phyloP scores from a whole-genome alignment of 2,329 filamentous ascomycete genomes.

The Aspergillus arachidicola region DNA sequence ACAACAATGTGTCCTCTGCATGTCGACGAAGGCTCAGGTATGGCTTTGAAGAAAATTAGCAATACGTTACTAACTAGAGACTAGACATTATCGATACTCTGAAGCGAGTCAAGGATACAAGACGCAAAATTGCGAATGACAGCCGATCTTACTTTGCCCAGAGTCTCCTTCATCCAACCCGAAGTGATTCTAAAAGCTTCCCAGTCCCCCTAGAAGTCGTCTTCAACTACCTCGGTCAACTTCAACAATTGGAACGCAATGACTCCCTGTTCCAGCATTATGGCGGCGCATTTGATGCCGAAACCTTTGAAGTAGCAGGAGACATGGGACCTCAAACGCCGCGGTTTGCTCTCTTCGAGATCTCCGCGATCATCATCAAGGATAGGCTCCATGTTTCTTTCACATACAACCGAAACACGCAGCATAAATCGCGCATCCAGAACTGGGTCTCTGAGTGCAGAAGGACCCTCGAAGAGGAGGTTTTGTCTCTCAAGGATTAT shows the following conservation, averaged over 20 bases:
- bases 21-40: constrained; percentile 32
- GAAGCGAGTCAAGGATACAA: constrained; percentile 42
- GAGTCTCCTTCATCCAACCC: constrained; percentile 29
- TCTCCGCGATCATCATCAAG: constrained; percentile 52
- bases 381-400: constrained; percentile 53
- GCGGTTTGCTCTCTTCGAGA: constrained; percentile 54
- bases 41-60: neutral
- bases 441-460: constrained; percentile 48
- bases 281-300: constrained; percentile 35
- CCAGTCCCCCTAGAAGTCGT: constrained; percentile 45
- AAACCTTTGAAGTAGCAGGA: constrained; percentile 38
- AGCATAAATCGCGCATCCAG: constrained; percentile 45
- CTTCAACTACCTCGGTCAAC: constrained; percentile 44
- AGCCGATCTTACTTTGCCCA: constrained; percentile 41
- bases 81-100: constrained; percentile 34
- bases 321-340: constrained; percentile 49
- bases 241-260: constrained; percentile 49
- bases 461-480: constrained; percentile 35
- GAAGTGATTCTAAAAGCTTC: constrained; percentile 34
- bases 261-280: constrained; percentile 47
- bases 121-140: constrained; percentile 36
- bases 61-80: constrained; percentile 13
- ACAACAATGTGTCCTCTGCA: constrained; percentile 51
- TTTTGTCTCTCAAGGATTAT: constrained; percentile 28
- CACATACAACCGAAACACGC: constrained; percentile 52